These are phyloP conservation scores for Plenodomus biglobosus DNA, from an alignment of 2,329 filamentous ascomycete genomes.

Conservation along the genomic window DNA sequence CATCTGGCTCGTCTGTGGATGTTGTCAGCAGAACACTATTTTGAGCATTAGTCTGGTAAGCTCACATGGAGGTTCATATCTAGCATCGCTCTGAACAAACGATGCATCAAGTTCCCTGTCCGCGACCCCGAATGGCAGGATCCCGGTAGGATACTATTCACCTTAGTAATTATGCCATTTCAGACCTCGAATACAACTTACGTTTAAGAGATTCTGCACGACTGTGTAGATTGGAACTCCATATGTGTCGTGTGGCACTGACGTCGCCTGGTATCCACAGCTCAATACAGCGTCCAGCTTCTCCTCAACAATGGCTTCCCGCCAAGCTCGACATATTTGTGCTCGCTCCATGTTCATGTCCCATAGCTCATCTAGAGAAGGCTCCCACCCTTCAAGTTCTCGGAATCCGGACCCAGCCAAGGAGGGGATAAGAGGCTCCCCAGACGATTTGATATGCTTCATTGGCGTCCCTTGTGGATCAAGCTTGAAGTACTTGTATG, in stretches of 20 bases:
- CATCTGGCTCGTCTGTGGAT: constrained; percentile 46
- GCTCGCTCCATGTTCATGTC: constrained; percentile 46
- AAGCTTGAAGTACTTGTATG: constrained; percentile 49
- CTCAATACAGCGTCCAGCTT: constrained; percentile 56
- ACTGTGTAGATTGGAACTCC: constrained; percentile 52
- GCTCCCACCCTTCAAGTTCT: constrained; percentile 35
- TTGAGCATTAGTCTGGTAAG: constrained; percentile 3
- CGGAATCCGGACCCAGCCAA: constrained; percentile 39
- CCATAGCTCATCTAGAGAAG: constrained; percentile 46
- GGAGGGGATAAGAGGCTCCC: constrained; percentile 51
- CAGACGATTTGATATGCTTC: constrained; percentile 40
- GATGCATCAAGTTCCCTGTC: constrained; percentile 46
- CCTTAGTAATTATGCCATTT: neutral
- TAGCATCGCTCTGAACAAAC: constrained; percentile 31
- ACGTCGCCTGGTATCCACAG: constrained; percentile 54
- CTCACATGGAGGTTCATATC: constrained; percentile 43
- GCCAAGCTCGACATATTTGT: constrained; percentile 45
- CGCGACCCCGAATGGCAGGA: constrained; percentile 51
- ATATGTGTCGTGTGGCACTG: constrained; percentile 56
- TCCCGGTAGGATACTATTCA: constrained; percentile 54
- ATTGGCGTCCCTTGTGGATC: constrained; percentile 41
- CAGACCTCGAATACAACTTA: constrained; percentile 29
- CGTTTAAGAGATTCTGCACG: constrained; percentile 57
- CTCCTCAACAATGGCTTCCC: constrained; percentile 47
- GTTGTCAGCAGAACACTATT: constrained; percentile 3